These are phyloP conservation scores for Fraxinus paxiana DNA, from an alignment of 305 asterid species.

Conservation along the genomic window DNA sequence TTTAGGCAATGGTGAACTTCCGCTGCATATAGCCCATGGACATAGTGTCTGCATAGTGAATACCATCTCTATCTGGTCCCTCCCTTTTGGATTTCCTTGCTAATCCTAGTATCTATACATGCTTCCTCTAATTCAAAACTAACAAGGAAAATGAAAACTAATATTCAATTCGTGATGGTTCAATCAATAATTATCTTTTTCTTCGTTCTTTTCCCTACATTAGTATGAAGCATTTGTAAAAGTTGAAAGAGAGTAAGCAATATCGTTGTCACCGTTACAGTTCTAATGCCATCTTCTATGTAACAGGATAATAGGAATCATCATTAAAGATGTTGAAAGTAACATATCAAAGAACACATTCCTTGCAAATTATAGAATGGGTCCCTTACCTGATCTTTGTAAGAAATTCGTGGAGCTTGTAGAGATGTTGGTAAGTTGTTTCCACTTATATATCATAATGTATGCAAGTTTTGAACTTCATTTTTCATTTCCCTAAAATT, in stretches of 20 bases:
- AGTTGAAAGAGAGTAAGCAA: neutral
- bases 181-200: neutral
- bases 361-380: constrained; percentile 77
- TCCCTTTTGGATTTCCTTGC: neutral
- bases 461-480: constrained; percentile 11
- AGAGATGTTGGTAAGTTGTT: constrained; percentile 76
- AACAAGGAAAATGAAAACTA: constrained; percentile 7
- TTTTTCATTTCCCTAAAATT: constrained; percentile 20
- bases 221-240: constrained; percentile 9
- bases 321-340: constrained; percentile 78
- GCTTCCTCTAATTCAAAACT: neutral
- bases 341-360: constrained; percentile 64
- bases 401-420: constrained; percentile 81
- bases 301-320: constrained; percentile 73
- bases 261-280: neutral
- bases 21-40: neutral
- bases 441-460: neutral
- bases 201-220: constrained; percentile 2
- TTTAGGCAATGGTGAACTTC: neutral
- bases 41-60: neutral
- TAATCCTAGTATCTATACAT: neutral
- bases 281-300: constrained; percentile 30
- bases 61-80: neutral
- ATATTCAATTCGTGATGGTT: neutral
- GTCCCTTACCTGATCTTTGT: constrained; percentile 72